These are phyloP conservation scores for Ophiocordyceps camponoti-saundersi DNA, from an alignment of 2,329 filamentous ascomycete species.

Conservation along the genomic window DNA sequence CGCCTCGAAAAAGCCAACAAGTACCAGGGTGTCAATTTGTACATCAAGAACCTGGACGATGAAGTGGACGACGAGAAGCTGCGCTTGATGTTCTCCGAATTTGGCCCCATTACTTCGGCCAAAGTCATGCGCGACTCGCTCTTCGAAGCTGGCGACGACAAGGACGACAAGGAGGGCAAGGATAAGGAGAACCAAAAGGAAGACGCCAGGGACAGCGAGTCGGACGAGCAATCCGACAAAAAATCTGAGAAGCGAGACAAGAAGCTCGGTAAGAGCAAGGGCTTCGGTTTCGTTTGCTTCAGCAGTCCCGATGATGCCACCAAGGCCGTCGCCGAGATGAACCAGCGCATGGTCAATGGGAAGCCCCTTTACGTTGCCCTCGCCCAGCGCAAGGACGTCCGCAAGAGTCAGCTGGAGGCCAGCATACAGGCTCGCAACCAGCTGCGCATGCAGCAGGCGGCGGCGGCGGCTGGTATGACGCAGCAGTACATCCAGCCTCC, in stretches of 20 bases:
- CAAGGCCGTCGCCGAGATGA: slow-evolving; percentile 98
- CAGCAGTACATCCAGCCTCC: slow-evolving; percentile 76
- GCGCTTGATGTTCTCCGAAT: slow-evolving; percentile 79
- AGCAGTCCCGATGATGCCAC: slow-evolving; percentile 97
- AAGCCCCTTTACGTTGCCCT: slow-evolving; percentile 97
- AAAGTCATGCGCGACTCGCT: slow-evolving; percentile 93
- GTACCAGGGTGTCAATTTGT: slow-evolving; percentile 98
- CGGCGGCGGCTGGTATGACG: slow-evolving; percentile 75
- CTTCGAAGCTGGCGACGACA: slow-evolving; percentile 36
- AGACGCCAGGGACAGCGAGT: slow-evolving; percentile 24
- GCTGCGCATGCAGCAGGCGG: slow-evolving; percentile 93
- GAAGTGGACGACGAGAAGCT: slow-evolving; percentile 97
- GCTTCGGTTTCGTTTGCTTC: slow-evolving; percentile 99
- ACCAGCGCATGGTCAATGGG: slow-evolving; percentile 94
- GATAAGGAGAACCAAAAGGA: slow-evolving; percentile 34
- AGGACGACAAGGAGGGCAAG: slow-evolving; percentile 32
- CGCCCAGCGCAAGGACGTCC: slow-evolving; percentile 98
- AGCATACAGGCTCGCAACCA: slow-evolving; percentile 99
- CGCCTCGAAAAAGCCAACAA: slow-evolving; percentile 97
- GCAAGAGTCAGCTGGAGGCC: slow-evolving; percentile 97
- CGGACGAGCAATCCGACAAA: slow-evolving; percentile 30
- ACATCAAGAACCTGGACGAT: slow-evolving; percentile 97
- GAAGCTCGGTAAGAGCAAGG: slow-evolving; percentile 94
- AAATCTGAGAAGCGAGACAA: slow-evolving; percentile 41
- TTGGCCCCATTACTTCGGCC: slow-evolving; percentile 90